These are phyloP conservation scores for Plenodomus lindquistii DNA, from an alignment of 2,329 filamentous ascomycete species.

Conservation along the genomic window DNA sequence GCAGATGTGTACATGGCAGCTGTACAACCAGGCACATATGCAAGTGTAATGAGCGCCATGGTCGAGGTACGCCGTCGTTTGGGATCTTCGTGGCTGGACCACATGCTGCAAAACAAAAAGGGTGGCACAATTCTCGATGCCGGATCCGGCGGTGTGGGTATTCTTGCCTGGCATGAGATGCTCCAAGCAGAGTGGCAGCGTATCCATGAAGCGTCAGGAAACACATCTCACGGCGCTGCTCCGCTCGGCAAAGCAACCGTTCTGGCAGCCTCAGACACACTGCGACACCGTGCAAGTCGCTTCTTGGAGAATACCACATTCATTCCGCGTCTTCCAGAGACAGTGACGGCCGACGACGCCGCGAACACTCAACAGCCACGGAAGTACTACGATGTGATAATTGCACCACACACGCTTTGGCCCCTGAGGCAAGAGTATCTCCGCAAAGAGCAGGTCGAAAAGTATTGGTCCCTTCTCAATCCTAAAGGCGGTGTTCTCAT, in stretches of 20 bases:
- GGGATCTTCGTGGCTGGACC: constrained; percentile 70
- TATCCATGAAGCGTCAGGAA: constrained; percentile 53
- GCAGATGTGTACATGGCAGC: constrained; percentile 73
- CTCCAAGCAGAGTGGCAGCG: constrained; percentile 79
- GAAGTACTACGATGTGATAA: constrained; percentile 87
- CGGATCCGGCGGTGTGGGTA: constrained; percentile 72
- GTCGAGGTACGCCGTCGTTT: constrained; percentile 75
- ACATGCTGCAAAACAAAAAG: constrained; percentile 63
- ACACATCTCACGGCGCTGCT: constrained; percentile 33
- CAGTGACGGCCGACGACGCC: constrained; percentile 65
- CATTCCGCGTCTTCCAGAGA: constrained; percentile 87
- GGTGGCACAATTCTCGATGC: constrained; percentile 72
- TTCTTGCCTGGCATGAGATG: constrained; percentile 78
- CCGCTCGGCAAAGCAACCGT: constrained; percentile 78
- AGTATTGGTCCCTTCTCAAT: constrained; percentile 85
- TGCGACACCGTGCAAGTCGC: constrained; percentile 74
- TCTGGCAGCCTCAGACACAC: constrained; percentile 72
- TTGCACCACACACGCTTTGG: constrained; percentile 84
- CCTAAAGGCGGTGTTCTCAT: constrained; percentile 85
- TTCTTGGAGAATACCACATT: constrained; percentile 90
- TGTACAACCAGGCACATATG: constrained; percentile 72
- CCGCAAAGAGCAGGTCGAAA: constrained; percentile 79
- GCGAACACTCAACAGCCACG: constrained; percentile 49
- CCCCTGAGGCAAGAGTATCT: constrained; percentile 74
- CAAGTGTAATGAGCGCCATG: constrained; percentile 67